Conservation (phyloP, 2,329 filamentous ascomycete species). For the Cryphonectria nitschkei region DNA sequence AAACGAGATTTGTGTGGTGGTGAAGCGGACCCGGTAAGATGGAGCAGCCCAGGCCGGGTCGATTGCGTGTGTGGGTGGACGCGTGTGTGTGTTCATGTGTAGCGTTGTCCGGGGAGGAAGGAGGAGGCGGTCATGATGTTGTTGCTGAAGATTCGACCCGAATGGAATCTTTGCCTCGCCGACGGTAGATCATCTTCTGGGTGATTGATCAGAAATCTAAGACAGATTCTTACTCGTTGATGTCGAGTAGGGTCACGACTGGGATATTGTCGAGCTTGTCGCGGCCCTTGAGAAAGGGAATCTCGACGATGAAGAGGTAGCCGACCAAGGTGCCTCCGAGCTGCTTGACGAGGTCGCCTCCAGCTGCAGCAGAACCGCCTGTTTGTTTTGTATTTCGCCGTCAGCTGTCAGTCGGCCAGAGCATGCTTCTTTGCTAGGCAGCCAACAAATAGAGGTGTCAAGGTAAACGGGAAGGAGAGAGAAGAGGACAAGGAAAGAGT, state of each 20-base stretch:
- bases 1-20: not conserved
- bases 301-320: slow-evolving; percentile 94
- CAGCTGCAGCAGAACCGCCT: slow-evolving; percentile 92
- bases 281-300: slow-evolving; percentile 89
- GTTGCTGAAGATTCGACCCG: not conserved
- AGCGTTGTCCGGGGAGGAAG: not conserved
- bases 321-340: slow-evolving; percentile 85
- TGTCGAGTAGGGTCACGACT: slow-evolving; percentile 78
- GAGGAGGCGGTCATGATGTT: not conserved
- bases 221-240: slow-evolving; percentile 34
- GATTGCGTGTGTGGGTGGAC: not conserved
- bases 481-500: not conserved
- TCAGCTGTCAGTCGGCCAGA: slow-evolving; percentile 10
- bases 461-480: too few relatives aligned
- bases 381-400: slow-evolving; percentile 22
- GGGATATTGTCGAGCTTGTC: slow-evolving; percentile 81
- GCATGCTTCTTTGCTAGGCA: not conserved
- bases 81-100: not conserved
- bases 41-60: slow-evolving; percentile 1
- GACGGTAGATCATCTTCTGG: not conserved
- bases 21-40: slow-evolving; percentile 8
- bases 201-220: not conserved
- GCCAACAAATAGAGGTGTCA: not conserved
- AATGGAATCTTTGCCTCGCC: not conserved
- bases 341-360: slow-evolving; percentile 82